Evolutionary conservation across 495 filamentous ascomycete genomes (phyloP).

Genomic region (Penicillium coprophilum): DNA sequence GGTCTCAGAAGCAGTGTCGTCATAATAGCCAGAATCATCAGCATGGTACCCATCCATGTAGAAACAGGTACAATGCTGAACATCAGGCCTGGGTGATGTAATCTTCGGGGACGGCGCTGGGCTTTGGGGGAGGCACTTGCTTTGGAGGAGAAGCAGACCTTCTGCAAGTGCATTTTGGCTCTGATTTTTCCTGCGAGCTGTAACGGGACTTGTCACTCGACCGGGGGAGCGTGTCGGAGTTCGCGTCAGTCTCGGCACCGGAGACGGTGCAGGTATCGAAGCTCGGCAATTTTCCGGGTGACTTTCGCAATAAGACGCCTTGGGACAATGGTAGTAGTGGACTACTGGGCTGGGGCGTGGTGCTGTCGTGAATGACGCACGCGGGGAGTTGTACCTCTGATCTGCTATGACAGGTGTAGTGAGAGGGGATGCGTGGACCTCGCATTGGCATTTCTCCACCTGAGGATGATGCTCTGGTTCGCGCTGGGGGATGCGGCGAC

Average conservation of each 20-base stretch:
- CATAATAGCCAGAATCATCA: not conserved
- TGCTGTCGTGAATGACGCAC: not conserved
- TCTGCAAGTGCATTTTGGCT: not conserved
- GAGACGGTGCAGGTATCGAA: not conserved
- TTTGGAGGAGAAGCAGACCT: not conserved
- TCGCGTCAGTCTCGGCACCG: not conserved
- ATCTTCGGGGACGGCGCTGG: not conserved
- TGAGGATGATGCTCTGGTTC: not conserved
- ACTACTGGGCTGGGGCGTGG: not conserved
- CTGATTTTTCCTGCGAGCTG: not conserved
- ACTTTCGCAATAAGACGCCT: conserved; percentile 1
- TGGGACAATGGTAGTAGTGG: not conserved
- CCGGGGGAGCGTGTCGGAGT: not conserved
- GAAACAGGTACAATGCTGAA: not conserved
- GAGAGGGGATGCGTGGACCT: not conserved
- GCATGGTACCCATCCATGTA: not conserved
- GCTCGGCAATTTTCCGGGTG: conserved; percentile 1
- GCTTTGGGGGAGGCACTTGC: not conserved
- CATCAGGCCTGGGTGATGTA: not conserved
- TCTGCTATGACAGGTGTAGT: not conserved
- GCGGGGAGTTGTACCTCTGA: not conserved
- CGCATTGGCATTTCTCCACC: not conserved
- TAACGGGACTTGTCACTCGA: not conserved
- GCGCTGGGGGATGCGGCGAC: not conserved
- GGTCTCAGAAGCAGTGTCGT: conserved; percentile 5